Evolutionary conservation across 2,329 filamentous ascomycete genomes (phyloP).

Genomic region (Catunica adiposa): DNA sequence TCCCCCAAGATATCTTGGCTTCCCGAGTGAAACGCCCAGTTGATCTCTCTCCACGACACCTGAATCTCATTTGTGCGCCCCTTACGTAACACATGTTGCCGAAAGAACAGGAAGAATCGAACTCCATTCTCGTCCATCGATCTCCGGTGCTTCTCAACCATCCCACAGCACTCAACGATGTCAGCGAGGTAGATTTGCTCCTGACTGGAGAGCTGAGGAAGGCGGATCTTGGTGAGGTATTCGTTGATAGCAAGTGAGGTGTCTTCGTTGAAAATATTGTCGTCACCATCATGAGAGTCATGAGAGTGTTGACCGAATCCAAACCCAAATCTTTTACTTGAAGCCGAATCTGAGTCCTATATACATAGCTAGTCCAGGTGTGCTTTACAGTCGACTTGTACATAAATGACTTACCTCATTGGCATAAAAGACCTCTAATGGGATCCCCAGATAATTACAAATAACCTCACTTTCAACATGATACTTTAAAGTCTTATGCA

Average conservation of each 20-base stretch:
- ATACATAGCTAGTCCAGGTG: conserved; percentile 2
- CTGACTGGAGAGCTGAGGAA: conserved; percentile 66
- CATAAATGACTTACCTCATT: background rate
- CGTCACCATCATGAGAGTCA: conserved; percentile 16
- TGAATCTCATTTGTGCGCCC: conserved; percentile 46
- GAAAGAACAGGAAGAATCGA: conserved; percentile 74
- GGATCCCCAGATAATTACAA: conserved; percentile 57
- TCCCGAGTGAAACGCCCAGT: conserved; percentile 68
- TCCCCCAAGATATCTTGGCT: conserved; percentile 83
- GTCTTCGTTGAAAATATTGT: conserved; percentile 52
- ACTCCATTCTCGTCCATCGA: conserved; percentile 85
- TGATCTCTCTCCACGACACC: conserved; percentile 64
- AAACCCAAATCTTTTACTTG: background rate
- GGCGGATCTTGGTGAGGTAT: conserved; percentile 53
- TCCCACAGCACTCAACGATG: conserved; percentile 67
- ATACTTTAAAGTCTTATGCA: conserved; percentile 67
- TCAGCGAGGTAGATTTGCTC: conserved; percentile 77
- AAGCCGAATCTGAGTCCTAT: conserved; percentile 12
- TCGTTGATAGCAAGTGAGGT: conserved; percentile 57
- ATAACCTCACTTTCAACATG: conserved; percentile 66
- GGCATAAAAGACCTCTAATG: conserved; percentile 41
- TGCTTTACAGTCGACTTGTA: background rate
- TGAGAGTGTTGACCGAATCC: background rate
- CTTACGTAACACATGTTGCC: conserved; percentile 59
- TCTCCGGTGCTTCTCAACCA: conserved; percentile 70